A percentile compares a stretch with the other conserved stretches of the same genome.
phyloP scores from a whole-genome alignment of 2,329 filamentous ascomycete genomes.

The Trichoderma sp. region DNA sequence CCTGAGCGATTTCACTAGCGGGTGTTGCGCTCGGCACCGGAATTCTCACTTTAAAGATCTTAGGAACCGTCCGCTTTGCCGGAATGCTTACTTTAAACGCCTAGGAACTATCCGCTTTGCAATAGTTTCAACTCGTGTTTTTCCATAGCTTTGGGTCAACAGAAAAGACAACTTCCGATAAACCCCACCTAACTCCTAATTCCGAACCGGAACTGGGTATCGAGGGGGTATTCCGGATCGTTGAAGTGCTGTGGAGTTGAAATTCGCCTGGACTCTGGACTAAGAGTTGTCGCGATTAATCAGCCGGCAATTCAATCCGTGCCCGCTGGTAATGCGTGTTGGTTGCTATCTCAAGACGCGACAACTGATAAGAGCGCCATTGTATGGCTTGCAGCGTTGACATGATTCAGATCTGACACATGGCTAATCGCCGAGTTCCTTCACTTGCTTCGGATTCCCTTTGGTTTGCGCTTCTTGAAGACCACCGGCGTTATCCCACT shows the following conservation, averaged over 20 bases:
- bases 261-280: background rate
- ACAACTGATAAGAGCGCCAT: background rate
- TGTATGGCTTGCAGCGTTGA: background rate
- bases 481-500: slow-evolving; percentile 49
- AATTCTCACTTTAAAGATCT: background rate
- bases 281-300: background rate
- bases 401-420: background rate
- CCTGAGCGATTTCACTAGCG: background rate
- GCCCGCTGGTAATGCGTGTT: background rate
- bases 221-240: background rate
- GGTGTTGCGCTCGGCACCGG: background rate
- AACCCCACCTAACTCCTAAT: background rate
- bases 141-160: background rate
- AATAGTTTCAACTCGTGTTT: background rate
- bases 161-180: background rate
- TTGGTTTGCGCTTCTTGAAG: slow-evolving; percentile 78
- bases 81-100: background rate
- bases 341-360: background rate
- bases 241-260: background rate
- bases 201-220: background rate
- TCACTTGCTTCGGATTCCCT: slow-evolving; percentile 60
- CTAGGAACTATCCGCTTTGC: background rate
- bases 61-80: background rate
- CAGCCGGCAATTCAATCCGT: background rate
- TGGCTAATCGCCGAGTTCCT: background rate